Evolutionary conservation across 208 protist genomes (phyloP), one percentile per base, ranked within the genome.

Genomic region (Acanthamoeba lenticulata): DNA sequence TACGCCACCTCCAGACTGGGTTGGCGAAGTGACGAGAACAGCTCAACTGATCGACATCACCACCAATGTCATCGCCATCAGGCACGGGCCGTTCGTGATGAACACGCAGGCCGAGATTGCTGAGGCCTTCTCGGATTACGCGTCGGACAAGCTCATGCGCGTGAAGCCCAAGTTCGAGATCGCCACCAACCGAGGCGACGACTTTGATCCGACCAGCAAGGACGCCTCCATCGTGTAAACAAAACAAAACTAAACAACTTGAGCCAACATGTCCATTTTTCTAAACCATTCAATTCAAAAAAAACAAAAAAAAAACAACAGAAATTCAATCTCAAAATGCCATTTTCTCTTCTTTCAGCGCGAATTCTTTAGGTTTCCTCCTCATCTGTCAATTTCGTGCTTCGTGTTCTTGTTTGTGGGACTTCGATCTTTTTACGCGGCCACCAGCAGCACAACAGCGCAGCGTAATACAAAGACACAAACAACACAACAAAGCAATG

Each of bases 61-160:
- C n/a, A n/a, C n/a, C n/a, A n/a, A n/a, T n/a, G n/a, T n/a, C n/a
- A n/a, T n/a, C n/a, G n/a, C n/a, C 49, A 57, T 19, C 62, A 86
- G 83, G 95, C 96, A 98, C 91, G 98, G 98, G 24, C 98, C 98
- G 27, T 99, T 99, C 90, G 98, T 99, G 77, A 98, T 98, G 97
- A 98, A 98, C 96, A 99, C 98, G n/a, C 74, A 96, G 55, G 96
- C 97, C 52, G 98, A 99, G 94, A 98, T 99, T 93, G 4, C 92
- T 52, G 95, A 99, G 94, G 98, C 97, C 67, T 98, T 98, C 69
- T 67, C 49, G 1, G 98, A 99, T 95, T 99, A 97, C 90, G 77
- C 94, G 27, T 74, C 4, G 2, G 97, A 95, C 45, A 94, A 24
- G 45, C 77, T 86, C 11, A 38, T 86, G 77, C 77, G 77, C 17